Percentiles rank a stretch among this genome's conserved stretches.
Evolutionary conservation across 495 filamentous ascomycete species (phyloP).

Genomic region (Cenococcum geophilum): DNA sequence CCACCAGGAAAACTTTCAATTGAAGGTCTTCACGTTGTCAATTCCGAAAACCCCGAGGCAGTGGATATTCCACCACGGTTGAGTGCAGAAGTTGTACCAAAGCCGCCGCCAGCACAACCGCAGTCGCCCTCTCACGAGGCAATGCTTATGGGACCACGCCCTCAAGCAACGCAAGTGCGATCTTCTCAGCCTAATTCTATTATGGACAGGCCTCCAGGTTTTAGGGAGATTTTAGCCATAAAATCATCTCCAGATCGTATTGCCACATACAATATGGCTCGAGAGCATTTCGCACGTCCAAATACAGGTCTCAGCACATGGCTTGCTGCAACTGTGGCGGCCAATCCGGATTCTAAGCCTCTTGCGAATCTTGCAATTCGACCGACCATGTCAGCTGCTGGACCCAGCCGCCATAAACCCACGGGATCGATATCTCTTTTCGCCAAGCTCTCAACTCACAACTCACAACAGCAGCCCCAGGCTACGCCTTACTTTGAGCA

Average conservation of each 20-base stretch:
- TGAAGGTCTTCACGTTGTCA: slow-evolving; percentile 30
- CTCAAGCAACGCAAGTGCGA: slow-evolving; percentile 3
- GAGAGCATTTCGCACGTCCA: slow-evolving; percentile 59
- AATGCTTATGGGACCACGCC: not conserved
- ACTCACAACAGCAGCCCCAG: slow-evolving; percentile 7
- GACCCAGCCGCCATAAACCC: slow-evolving; percentile 22
- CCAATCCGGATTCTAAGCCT: slow-evolving; percentile 46
- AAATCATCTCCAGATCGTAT: slow-evolving; percentile 58
- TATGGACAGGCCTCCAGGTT: slow-evolving; percentile 34
- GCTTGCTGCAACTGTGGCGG: slow-evolving; percentile 49
- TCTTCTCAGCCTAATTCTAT: slow-evolving; percentile 8
- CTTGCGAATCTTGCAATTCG: slow-evolving; percentile 36
- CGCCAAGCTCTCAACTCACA: slow-evolving; percentile 11
- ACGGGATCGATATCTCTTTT: slow-evolving; percentile 28
- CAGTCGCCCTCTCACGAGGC: slow-evolving; percentile 2
- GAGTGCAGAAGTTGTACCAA: slow-evolving; percentile 10
- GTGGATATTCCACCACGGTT: slow-evolving; percentile 28
- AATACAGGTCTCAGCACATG: slow-evolving; percentile 70
- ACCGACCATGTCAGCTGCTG: slow-evolving; percentile 9
- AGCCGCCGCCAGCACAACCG: not conserved
- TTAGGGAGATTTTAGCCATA: slow-evolving; percentile 67
- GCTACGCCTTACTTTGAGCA: slow-evolving; percentile 15
- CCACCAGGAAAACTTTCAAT: slow-evolving; percentile 3
- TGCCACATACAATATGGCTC: slow-evolving; percentile 59
- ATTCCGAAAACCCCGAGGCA: slow-evolving; percentile 27